A percentile compares a stretch with the other conserved stretches of the same genome.
These are phyloP conservation scores for Lactarius hatsudake DNA, from an alignment of 768 basidiomycete genomes.

Conservation along the genomic window DNA sequence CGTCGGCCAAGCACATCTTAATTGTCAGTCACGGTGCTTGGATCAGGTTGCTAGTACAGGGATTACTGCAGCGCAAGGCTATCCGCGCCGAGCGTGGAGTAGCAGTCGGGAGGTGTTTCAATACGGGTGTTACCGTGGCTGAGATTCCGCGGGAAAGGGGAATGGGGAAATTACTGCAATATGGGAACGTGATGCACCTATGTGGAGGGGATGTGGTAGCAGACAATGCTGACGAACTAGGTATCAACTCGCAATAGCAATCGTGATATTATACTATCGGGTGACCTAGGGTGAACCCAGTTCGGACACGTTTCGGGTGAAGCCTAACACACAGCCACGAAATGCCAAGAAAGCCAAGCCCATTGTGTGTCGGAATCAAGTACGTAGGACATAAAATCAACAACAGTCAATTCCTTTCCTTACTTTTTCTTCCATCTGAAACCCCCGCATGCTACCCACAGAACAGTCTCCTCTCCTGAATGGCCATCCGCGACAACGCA, in stretches of 20 bases:
- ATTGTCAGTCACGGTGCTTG: slow-evolving; percentile 67
- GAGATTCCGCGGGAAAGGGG: slow-evolving; percentile 44
- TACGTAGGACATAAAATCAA: background rate
- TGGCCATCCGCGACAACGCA: slow-evolving; percentile 39
- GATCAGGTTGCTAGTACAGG: slow-evolving; percentile 52
- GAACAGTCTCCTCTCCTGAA: slow-evolving; percentile 27
- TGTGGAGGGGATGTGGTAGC: slow-evolving; percentile 36
- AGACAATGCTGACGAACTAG: slow-evolving; percentile 51
- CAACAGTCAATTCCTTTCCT: background rate
- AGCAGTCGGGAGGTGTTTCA: slow-evolving; percentile 41
- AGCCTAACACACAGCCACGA: background rate
- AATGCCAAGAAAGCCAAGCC: slow-evolving; percentile 22
- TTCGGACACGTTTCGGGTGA: too few species aligned
- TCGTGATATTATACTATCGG: background rate
- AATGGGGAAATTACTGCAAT: slow-evolving; percentile 47
- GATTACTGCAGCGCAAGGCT: slow-evolving; percentile 43
- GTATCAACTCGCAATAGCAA: background rate
- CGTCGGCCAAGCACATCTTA: slow-evolving; percentile 37
- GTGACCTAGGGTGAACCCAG: background rate
- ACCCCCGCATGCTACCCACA: slow-evolving; percentile 11
- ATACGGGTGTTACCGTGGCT: slow-evolving; percentile 57
- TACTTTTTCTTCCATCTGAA: background rate
- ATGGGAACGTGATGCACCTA: slow-evolving; percentile 57
- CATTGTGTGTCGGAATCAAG: background rate
- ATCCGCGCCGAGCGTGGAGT: slow-evolving; percentile 38